These are phyloP conservation scores for Aspergillus tanneri DNA, from an alignment of 2,329 filamentous ascomycete species.

Conservation along the genomic window DNA sequence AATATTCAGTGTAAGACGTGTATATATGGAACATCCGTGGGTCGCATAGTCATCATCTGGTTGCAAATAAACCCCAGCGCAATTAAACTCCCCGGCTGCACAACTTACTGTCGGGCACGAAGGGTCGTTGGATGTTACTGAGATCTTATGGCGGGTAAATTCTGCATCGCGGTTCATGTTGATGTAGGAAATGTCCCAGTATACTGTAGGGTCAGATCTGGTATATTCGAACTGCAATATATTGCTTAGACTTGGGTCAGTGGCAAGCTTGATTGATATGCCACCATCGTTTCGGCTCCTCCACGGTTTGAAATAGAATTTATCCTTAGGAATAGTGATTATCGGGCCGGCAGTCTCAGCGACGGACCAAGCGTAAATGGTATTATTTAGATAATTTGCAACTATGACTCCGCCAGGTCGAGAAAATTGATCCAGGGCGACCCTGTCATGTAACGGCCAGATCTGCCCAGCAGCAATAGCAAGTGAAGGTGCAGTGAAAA, in stretches of 20 bases:
- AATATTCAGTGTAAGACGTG: slow-evolving; percentile 28
- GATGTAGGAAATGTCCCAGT: slow-evolving; percentile 44
- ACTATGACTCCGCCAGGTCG: slow-evolving; percentile 31
- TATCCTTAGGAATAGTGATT: slow-evolving; percentile 27
- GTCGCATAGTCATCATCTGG: slow-evolving; percentile 36
- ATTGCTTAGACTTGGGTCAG: slow-evolving; percentile 2
- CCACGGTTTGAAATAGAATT: slow-evolving; percentile 31
- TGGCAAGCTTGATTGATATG: slow-evolving; percentile 39
- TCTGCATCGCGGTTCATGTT: slow-evolving; percentile 32
- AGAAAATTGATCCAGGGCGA: too few species aligned
- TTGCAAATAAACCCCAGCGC: slow-evolving; percentile 37
- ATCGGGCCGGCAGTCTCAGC: slow-evolving; percentile 24
- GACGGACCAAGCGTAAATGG: slow-evolving; percentile 37
- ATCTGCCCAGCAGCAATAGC: too few species aligned
- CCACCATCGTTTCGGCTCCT: slow-evolving; percentile 32
- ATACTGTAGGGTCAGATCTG: slow-evolving; percentile 31
- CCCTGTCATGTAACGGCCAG: too few species aligned
- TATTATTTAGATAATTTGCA: slow-evolving; percentile 32
- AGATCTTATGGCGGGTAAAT: slow-evolving; percentile 37
- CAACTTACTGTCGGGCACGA: slow-evolving; percentile 33
- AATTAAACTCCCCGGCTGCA: slow-evolving; percentile 31
- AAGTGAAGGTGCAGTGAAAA: too few species aligned
- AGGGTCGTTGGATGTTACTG: slow-evolving; percentile 28
- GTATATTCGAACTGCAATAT: slow-evolving; percentile 44
- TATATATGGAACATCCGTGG: slow-evolving; percentile 29